Evolutionary conservation across 1,284 basidiomycete genomes (phyloP), one percentile per base, ranked within the genome.

Genomic region (Ceratobasidium sp.): DNA sequence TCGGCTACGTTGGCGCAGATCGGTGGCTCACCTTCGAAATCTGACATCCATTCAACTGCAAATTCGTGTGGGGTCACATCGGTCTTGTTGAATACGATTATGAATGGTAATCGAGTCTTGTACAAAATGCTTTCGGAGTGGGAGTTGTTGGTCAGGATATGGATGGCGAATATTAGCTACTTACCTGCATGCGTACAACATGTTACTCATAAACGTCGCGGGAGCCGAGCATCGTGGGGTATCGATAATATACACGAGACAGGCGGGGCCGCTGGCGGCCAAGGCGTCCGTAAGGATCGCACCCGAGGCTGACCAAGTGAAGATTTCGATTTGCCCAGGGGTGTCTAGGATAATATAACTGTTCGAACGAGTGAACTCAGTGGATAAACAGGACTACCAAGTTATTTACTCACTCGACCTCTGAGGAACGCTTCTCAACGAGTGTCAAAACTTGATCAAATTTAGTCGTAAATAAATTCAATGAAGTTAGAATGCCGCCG

Each of bases 141-240:
- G 17, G 22, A n/a, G 12, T 20, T 22, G 12, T 20, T 32, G 45
- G 10, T 13, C 5, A 25, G 3, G 12, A 15, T 6, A 25, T 20
- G 34, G 27, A 22, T 47, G 42, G 27, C n/a, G 43, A 22, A 65
- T 5, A 17, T 34, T 27, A 17, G 38, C 2, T 50, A 79, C 87
- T 73, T 71, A 91, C 92, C 92, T 94, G 85, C 97, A 99, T 0
- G 97, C 97, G 76, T 99, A 99, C 57, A 99, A 85, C 97, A 99
- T 99, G 80, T 99, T 99, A 64, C 91, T 94, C 97, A 99, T 99
- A 79, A 99, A 99, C 0, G 97, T 99, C 5, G 96, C 94, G 0
- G 97, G 97, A 0, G 95, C 89, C 0, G 91, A 91, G 10, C 95
- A 96, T 69, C 97, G 86, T 17, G 97, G 96, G 1, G 97, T 99